Conservation (phyloP, 257 asterid species). For the Nicotiana obtusifolia region DNA sequence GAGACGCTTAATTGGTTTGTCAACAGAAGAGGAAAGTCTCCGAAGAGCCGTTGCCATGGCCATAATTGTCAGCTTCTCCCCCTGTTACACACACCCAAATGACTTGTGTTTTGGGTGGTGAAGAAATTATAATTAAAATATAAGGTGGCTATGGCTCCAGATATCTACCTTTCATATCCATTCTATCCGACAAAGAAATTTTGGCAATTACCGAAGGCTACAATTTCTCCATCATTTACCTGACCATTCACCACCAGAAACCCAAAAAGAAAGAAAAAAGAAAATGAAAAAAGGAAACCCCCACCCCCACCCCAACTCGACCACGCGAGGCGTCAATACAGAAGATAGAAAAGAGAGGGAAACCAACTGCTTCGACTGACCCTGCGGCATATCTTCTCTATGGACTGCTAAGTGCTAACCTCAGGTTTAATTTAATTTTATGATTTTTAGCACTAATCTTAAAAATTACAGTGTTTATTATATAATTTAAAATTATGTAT, state of each 20-base stretch:
- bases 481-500: too few species aligned
- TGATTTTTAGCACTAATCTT: too few species aligned
- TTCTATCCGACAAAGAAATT: background rate
- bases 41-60: conserved; percentile 70
- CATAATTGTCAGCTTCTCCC: conserved; percentile 31
- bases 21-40: conserved; percentile 60
- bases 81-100: background rate
- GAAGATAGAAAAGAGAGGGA: background rate
- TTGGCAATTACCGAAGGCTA: background rate
- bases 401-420: too few species aligned
- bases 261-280: background rate
- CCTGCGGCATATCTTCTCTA: background rate
- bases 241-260: background rate
- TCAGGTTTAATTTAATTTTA: too few species aligned
- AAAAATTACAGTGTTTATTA: too few species aligned
- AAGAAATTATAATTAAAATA: conserved; percentile 33
- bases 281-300: too few species aligned
- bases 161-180: background rate
- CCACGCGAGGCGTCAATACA: background rate
- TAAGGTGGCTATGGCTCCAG: conserved; percentile 21
- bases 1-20: conserved; percentile 55
- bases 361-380: background rate
- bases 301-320: too few species aligned
- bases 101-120: conserved; percentile 43
- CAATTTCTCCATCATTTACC: background rate